Percentiles rank a stretch among this genome's conserved stretches.
Conservation (phyloP, 164 flowering plant species). For the Litsea cubeba region DNA sequence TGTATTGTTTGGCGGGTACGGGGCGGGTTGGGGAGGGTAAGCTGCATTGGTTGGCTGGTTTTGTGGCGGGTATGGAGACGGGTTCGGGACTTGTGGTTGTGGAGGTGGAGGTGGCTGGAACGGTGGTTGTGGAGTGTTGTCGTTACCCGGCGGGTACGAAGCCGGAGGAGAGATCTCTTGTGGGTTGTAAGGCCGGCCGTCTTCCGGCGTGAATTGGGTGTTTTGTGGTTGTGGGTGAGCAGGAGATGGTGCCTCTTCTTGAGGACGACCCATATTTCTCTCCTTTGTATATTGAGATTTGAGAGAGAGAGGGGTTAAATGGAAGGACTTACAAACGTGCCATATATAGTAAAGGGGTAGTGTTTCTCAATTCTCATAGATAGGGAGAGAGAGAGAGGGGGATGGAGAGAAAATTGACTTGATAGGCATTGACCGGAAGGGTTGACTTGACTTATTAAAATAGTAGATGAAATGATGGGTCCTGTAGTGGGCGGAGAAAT, state of each 20-base stretch:
- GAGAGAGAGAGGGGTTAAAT: not conserved
- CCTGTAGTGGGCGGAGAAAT: no score
- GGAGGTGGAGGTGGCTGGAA: not conserved
- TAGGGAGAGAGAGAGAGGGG: not conserved
- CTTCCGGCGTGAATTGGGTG: not conserved
- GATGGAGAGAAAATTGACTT: not conserved
- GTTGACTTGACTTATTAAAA: no score
- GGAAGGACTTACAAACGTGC: not conserved
- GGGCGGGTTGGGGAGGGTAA: not conserved
- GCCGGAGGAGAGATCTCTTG: not conserved
- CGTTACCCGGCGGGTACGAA: not conserved
- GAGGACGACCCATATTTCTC: slow-evolving; percentile 8
- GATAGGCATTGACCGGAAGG: not conserved
- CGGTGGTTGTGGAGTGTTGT: not conserved
- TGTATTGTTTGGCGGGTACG: not conserved
- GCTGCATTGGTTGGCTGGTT: not conserved
- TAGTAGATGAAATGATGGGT: no score
- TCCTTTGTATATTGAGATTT: not conserved
- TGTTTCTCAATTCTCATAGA: not conserved
- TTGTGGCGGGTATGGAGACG: not conserved
- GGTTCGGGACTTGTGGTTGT: slow-evolving; percentile 2
- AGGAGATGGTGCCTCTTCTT: not conserved
- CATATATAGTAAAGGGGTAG: no score
- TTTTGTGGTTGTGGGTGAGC: slow-evolving; percentile 1
- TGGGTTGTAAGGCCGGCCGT: not conserved